Conservation (phyloP, 352 stramenopile genomes). For the Phytophthora podocarpi region DNA sequence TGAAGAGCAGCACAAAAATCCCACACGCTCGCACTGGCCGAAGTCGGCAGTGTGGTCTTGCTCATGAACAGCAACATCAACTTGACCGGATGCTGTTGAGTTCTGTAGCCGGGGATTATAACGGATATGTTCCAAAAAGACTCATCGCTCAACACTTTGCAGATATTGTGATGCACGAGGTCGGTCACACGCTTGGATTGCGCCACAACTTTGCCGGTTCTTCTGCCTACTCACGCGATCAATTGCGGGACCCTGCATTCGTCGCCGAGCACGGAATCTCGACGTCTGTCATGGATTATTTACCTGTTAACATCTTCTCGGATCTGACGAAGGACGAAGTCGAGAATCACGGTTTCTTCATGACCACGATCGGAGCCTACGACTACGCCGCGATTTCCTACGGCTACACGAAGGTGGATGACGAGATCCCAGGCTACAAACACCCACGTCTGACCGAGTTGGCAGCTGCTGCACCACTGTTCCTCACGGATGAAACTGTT, state of each 20-base stretch:
- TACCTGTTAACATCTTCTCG: constrained; percentile 84
- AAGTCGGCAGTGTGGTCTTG: constrained; percentile 48
- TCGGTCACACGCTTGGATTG: constrained; percentile 87
- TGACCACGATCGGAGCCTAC: constrained; percentile 70
- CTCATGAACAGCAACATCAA: constrained; percentile 40
- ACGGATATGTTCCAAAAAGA: constrained; percentile 50
- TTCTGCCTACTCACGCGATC: constrained; percentile 45
- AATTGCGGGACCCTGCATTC: constrained; percentile 64
- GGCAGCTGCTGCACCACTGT: constrained; percentile 53
- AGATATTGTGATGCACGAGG: constrained; percentile 89
- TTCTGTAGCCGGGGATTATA: constrained; percentile 7
- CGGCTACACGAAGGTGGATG: constrained; percentile 60
- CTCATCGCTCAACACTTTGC: constrained; percentile 73
- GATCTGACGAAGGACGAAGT: constrained; percentile 48
- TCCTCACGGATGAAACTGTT: constrained; percentile 67
- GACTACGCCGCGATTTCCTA: constrained; percentile 88
- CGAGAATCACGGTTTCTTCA: constrained; percentile 67
- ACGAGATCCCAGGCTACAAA: constrained; percentile 58
- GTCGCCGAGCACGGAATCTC: constrained; percentile 57
- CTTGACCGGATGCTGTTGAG: constrained; percentile 52
- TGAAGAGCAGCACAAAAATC: not conserved
- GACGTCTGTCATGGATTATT: constrained; percentile 89
- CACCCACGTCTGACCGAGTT: constrained; percentile 42
- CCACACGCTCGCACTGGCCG: constrained; percentile 9
- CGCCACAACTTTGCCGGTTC: constrained; percentile 88